Percentiles rank a stretch among this genome's conserved stretches.
phyloP scores from a whole-genome alignment of 805 yeast species.

The Metschnikowia lunata region DNA sequence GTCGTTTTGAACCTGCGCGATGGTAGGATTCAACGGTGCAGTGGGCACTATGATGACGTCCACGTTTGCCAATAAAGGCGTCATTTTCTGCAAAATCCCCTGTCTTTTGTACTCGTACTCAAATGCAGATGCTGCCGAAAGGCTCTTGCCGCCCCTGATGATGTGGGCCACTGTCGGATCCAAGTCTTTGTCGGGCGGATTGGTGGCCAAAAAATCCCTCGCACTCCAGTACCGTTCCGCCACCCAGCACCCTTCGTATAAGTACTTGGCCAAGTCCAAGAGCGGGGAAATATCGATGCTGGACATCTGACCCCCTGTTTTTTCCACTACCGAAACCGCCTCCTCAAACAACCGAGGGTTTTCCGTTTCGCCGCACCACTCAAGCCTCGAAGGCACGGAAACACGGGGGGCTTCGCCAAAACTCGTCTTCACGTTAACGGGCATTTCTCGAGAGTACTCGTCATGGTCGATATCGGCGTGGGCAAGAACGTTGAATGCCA shows the following conservation, averaged over 20 bases:
- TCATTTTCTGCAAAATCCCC: slow-evolving; percentile 65
- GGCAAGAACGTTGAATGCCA: slow-evolving; percentile 66
- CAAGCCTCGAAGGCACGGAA: slow-evolving; percentile 70
- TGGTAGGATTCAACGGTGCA: slow-evolving; percentile 86
- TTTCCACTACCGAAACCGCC: slow-evolving; percentile 49
- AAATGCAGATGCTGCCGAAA: slow-evolving; percentile 79
- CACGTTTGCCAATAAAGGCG: slow-evolving; percentile 47
- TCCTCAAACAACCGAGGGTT: slow-evolving; percentile 65
- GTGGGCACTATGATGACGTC: slow-evolving; percentile 90
- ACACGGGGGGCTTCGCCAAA: slow-evolving; percentile 60
- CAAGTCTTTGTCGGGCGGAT: slow-evolving; percentile 64
- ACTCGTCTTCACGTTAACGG: slow-evolving; percentile 55
- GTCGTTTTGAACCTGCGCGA: slow-evolving; percentile 65
- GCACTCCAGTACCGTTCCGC: slow-evolving; percentile 89
- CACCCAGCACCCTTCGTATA: slow-evolving; percentile 99
- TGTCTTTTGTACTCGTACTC: slow-evolving; percentile 85
- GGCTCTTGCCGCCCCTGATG: slow-evolving; percentile 71
- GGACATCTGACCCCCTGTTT: slow-evolving; percentile 50
- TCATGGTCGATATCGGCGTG: slow-evolving; percentile 63
- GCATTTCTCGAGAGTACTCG: slow-evolving; percentile 76
- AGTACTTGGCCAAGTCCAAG: slow-evolving; percentile 75
- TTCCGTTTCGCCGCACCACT: slow-evolving; percentile 78
- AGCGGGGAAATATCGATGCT: slow-evolving; percentile 71
- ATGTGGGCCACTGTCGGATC: slow-evolving; percentile 82
- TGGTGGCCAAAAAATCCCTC: slow-evolving; percentile 62